A percentile compares a stretch with the other conserved stretches of the same genome.
Evolutionary conservation across 306 rosid species (phyloP).

Genomic region (Acacia melanoxylon): DNA sequence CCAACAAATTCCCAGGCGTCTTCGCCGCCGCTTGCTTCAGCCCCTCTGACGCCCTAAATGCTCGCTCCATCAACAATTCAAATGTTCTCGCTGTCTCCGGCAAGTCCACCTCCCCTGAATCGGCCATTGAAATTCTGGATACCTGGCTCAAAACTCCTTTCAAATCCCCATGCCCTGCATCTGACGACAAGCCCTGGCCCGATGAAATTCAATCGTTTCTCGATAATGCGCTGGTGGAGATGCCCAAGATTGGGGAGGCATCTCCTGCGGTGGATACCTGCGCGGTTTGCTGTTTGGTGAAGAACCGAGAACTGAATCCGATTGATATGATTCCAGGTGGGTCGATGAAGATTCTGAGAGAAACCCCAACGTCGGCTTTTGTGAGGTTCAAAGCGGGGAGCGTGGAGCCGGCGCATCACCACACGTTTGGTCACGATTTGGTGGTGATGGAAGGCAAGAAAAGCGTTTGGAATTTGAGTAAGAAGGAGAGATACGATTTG

Average conservation of each 20-base stretch:
- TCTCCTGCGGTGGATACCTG: conserved; percentile 28
- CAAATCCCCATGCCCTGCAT: conserved; percentile 73
- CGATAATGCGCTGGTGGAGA: conserved; percentile 59
- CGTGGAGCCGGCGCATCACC: conserved; percentile 93
- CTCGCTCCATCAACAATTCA: conserved; percentile 85
- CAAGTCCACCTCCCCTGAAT: conserved; percentile 50
- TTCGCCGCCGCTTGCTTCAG: conserved; percentile 69
- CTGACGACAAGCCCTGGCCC: conserved; percentile 70
- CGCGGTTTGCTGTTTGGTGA: conserved; percentile 67
- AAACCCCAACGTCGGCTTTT: conserved; percentile 78
- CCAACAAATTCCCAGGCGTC: conserved; percentile 86
- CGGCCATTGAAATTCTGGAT: conserved; percentile 60
- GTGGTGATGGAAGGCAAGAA: conserved; percentile 76
- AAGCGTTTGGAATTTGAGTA: conserved; percentile 84
- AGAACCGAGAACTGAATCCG: conserved; percentile 63
- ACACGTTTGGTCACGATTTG: conserved; percentile 86
- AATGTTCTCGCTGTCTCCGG: conserved; percentile 94
- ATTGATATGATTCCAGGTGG: conserved; percentile 81
- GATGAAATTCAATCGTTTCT: conserved; percentile 55
- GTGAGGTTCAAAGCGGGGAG: conserved; percentile 82
- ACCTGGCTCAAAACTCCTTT: conserved; percentile 81
- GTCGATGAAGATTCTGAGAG: conserved; percentile 81
- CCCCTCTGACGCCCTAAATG: conserved; percentile 63
- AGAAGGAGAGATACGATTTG: conserved; percentile 66
- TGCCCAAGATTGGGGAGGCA: conserved; percentile 58